Conservation (phyloP, 805 yeast species). For the Ogataea paraovalis region DNA sequence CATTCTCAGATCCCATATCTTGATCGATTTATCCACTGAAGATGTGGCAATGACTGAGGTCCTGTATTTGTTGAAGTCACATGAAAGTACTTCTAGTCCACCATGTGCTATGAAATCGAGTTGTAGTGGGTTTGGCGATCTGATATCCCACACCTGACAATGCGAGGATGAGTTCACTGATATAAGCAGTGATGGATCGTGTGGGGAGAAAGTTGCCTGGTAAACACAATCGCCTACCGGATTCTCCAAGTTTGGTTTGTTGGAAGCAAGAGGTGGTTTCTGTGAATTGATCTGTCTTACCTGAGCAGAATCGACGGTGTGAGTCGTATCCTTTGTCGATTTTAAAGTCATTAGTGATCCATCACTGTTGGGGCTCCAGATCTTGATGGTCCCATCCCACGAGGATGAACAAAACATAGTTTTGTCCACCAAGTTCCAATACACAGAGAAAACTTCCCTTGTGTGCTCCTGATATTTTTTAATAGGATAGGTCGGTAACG, state of each 20-base stretch:
- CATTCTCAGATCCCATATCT: slow-evolving; percentile 87
- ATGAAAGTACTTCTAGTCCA: slow-evolving; percentile 73
- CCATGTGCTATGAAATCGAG: slow-evolving; percentile 67
- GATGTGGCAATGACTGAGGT: slow-evolving; percentile 77
- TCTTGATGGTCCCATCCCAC: slow-evolving; percentile 88
- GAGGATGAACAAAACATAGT: slow-evolving; percentile 68
- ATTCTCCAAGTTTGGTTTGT: slow-evolving; percentile 30
- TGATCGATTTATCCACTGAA: slow-evolving; percentile 83
- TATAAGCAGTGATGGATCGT: slow-evolving; percentile 63
- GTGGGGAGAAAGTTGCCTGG: slow-evolving; percentile 80
- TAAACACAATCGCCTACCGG: slow-evolving; percentile 60
- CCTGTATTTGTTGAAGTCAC: slow-evolving; percentile 91
- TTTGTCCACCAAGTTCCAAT: slow-evolving; percentile 40
- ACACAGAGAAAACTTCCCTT: slow-evolving; percentile 34
- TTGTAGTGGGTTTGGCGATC: slow-evolving; percentile 60
- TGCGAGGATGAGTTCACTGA: slow-evolving; percentile 74
- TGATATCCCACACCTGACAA: slow-evolving; percentile 76
- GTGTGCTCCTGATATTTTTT: slow-evolving; percentile 74
- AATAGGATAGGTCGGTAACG: slow-evolving; percentile 65
- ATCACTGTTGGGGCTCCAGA: slow-evolving; percentile 66
- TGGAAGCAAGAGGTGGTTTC: slow-evolving; percentile 34
- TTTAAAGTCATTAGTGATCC: slow-evolving; percentile 55
- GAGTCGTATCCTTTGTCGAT: slow-evolving; percentile 26
- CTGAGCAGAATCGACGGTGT: slow-evolving; percentile 9
- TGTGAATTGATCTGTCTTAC: neutral